A percentile compares a stretch with the other conserved stretches of the same genome.
phyloP scores from a whole-genome alignment of 257 asterid species.

The Penstemon eatonii region DNA sequence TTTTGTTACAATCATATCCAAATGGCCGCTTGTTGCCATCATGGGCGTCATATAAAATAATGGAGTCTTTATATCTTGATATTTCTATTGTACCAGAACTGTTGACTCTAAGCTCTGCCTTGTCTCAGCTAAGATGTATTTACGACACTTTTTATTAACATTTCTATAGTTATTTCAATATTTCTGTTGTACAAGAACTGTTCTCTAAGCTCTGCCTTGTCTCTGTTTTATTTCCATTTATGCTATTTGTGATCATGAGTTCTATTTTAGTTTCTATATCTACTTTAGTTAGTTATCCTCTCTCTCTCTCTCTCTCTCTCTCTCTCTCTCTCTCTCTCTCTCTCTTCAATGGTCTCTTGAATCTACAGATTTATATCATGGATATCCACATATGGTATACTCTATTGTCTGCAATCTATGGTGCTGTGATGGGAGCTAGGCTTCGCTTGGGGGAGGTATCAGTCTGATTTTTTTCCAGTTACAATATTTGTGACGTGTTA shows the following conservation, averaged over 20 bases:
- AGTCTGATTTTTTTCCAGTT: constrained; percentile 19
- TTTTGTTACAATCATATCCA: background rate
- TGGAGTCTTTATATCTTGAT: background rate
- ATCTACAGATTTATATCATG: constrained; percentile 82
- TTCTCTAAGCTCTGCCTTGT: background rate
- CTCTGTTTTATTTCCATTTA: background rate
- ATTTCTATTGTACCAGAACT: no score
- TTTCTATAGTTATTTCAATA: constrained; percentile 1
- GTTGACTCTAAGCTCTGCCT: no score
- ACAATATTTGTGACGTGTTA: background rate
- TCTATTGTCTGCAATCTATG: constrained; percentile 85
- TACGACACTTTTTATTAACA: no score
- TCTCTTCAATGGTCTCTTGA: constrained; percentile 7
- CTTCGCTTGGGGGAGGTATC: constrained; percentile 94
- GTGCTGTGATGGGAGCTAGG: constrained; percentile 98
- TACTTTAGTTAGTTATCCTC: background rate
- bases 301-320: background rate
- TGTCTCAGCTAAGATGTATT: no score
- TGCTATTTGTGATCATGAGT: constrained; percentile 15
- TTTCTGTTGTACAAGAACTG: constrained; percentile 6
- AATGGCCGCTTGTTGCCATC: background rate
- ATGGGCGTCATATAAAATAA: background rate
- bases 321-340: background rate
- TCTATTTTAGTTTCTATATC: constrained; percentile 9
- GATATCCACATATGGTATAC: constrained; percentile 97